Evolutionary conservation across 768 basidiomycete species (phyloP).

Genomic region (Podaxis sp.): DNA sequence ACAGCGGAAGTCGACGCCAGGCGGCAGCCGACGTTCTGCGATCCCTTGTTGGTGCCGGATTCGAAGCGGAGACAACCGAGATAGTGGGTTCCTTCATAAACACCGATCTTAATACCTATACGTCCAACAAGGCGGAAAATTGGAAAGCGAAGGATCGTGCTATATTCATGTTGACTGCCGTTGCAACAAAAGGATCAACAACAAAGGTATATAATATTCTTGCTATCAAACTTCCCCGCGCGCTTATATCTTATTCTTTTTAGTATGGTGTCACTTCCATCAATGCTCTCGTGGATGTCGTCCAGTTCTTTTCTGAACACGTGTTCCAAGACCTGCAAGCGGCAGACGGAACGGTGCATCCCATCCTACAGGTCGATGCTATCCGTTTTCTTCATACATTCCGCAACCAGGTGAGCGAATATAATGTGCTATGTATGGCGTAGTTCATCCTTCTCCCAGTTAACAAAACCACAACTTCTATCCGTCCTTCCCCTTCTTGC

Average conservation of each 20-base stretch:
- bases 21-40: slow-evolving; percentile 96
- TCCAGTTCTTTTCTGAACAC: slow-evolving; percentile 93
- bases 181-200: slow-evolving; percentile 89
- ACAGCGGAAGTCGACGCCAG: slow-evolving; percentile 84
- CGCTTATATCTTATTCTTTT: slow-evolving; percentile 11
- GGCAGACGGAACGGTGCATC: slow-evolving; percentile 65
- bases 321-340: slow-evolving; percentile 86
- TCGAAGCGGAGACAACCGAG: slow-evolving; percentile 83
- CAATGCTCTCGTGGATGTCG: slow-evolving; percentile 89
- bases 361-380: slow-evolving; percentile 93
- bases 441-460: slow-evolving; percentile 37
- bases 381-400: slow-evolving; percentile 95
- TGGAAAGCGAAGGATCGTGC: slow-evolving; percentile 96
- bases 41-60: slow-evolving; percentile 78
- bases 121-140: slow-evolving; percentile 52
- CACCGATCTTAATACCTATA: slow-evolving; percentile 69
- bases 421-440: background rate
- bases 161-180: slow-evolving; percentile 89
- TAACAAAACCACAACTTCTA: slow-evolving; percentile 91
- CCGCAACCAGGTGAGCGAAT: slow-evolving; percentile 77
- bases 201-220: slow-evolving; percentile 53
- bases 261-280: slow-evolving; percentile 93
- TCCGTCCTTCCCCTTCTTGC: slow-evolving; percentile 87
- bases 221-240: slow-evolving; percentile 1
- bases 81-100: slow-evolving; percentile 86